A percentile compares a stretch with the other conserved stretches of the same genome.
Evolutionary conservation across 108 stramenopile genomes (phyloP).

Genomic region (Skeletonema potamos): DNA sequence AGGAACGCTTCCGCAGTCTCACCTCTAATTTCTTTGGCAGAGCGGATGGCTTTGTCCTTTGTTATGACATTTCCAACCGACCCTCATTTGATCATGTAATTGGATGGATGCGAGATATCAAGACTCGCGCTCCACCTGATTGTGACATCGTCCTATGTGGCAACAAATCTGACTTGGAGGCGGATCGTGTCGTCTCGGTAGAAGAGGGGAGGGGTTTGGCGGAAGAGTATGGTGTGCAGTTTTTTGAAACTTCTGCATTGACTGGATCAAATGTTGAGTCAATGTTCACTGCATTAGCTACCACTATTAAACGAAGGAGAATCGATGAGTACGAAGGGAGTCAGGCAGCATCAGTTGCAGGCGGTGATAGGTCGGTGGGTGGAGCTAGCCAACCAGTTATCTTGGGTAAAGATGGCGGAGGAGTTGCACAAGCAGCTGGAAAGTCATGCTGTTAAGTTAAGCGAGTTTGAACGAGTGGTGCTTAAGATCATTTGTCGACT

Average conservation of each 20-base stretch:
- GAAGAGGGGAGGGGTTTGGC: constrained; percentile 89
- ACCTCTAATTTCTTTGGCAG: constrained; percentile 94
- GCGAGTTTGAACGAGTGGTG: background rate
- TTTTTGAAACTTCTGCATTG: constrained; percentile 96
- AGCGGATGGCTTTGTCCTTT: constrained; percentile 92
- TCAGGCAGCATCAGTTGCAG: constrained; percentile 29
- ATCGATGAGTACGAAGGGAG: constrained; percentile 77
- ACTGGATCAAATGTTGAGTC: constrained; percentile 92
- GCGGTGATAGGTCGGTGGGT: constrained; percentile 17
- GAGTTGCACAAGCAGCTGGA: background rate
- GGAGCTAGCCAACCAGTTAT: constrained; percentile 8
- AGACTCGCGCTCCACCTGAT: constrained; percentile 87
- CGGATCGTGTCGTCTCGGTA: constrained; percentile 72
- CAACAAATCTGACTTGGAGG: constrained; percentile 86
- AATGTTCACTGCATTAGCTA: constrained; percentile 90
- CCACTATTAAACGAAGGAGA: constrained; percentile 85
- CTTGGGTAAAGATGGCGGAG: constrained; percentile 20
- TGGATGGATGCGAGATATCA: constrained; percentile 93
- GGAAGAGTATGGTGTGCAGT: constrained; percentile 92
- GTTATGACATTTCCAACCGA: constrained; percentile 88
- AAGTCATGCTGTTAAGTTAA: background rate
- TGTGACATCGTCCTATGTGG: constrained; percentile 88
- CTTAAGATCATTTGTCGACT: background rate
- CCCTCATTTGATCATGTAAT: constrained; percentile 92
- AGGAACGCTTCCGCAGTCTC: constrained; percentile 92